Evolutionary conservation across 306 rosid genomes (phyloP).

Genomic region (Prunus mira): DNA sequence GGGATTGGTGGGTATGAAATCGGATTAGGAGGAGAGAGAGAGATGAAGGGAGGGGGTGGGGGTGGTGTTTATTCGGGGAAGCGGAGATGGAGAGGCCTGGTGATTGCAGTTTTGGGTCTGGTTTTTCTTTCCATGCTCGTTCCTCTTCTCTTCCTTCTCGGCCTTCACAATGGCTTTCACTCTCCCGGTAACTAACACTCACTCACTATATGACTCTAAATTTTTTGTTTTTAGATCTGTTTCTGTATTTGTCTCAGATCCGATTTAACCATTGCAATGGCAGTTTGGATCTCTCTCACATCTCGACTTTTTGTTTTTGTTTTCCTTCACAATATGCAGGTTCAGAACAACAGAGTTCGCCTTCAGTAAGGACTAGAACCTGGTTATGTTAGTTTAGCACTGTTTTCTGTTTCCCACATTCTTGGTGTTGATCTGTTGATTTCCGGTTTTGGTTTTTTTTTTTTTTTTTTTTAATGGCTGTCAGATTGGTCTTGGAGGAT

Average conservation of each 20-base stretch:
- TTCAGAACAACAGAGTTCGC: slow-evolving; percentile 60
- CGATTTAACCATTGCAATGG: not conserved
- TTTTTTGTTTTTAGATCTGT: slow-evolving; percentile 48
- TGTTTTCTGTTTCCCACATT: slow-evolving; percentile 12
- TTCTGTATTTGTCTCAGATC: slow-evolving; percentile 19
- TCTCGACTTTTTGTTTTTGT: not conserved
- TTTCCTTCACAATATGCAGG: slow-evolving; percentile 45
- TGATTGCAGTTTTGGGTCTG: slow-evolving; percentile 80
- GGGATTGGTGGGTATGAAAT: slow-evolving; percentile 6
- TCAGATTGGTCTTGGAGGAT: slow-evolving; percentile 40
- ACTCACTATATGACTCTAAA: not conserved
- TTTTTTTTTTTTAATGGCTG: slow-evolving; percentile 17
- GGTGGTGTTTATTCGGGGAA: slow-evolving; percentile 52
- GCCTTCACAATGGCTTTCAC: slow-evolving; percentile 89
- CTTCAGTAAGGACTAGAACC: slow-evolving; percentile 52
- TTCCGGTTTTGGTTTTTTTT: not conserved
- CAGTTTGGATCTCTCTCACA: not conserved
- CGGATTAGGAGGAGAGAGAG: not conserved
- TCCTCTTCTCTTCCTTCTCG: slow-evolving; percentile 90
- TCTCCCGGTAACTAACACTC: slow-evolving; percentile 49
- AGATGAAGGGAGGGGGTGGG: slow-evolving; percentile 56
- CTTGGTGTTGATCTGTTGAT: slow-evolving; percentile 13
- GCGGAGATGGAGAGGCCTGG: slow-evolving; percentile 86
- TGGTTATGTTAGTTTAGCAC: slow-evolving; percentile 12
- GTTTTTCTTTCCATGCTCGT: slow-evolving; percentile 96